Evolutionary conservation across 805 yeast genomes (phyloP).

Genomic region (Dipodascus albidus): DNA sequence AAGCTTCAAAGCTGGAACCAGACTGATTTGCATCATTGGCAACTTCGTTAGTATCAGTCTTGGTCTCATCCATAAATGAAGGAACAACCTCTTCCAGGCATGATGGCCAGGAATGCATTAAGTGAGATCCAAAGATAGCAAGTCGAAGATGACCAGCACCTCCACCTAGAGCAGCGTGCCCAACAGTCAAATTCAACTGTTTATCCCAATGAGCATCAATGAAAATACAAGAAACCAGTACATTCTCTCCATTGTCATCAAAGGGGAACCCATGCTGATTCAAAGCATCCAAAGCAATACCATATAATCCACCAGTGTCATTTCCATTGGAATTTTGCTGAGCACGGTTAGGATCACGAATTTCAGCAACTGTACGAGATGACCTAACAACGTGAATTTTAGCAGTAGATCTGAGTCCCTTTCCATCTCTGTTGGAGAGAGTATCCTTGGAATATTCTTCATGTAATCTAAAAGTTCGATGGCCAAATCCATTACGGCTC

Average conservation of each 20-base stretch:
- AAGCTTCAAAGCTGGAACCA: conserved; percentile 83
- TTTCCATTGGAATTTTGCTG: conserved; percentile 73
- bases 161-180: conserved; percentile 95
- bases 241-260: conserved; percentile 33
- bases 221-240: conserved; percentile 76
- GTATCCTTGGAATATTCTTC: conserved; percentile 54
- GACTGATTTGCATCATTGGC: conserved; percentile 84
- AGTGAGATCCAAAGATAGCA: conserved; percentile 92
- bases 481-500: conserved; percentile 66
- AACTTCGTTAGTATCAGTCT: conserved; percentile 52
- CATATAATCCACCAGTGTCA: conserved; percentile 65
- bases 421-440: conserved; percentile 34
- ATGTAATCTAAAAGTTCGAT: conserved; percentile 61
- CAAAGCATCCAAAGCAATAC: conserved; percentile 70
- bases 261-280: conserved; percentile 45
- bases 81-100: conserved; percentile 58
- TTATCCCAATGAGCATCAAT: conserved; percentile 80
- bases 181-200: conserved; percentile 43
- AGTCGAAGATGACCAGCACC: conserved; percentile 57
- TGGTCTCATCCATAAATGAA: conserved; percentile 62
- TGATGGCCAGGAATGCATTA: conserved; percentile 88
- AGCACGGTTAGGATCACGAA: conserved; percentile 69
- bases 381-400: conserved; percentile 70
- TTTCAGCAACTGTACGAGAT: conserved; percentile 54
- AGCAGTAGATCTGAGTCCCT: conserved; percentile 40